phyloP scores from a whole-genome alignment of 1,284 basidiomycete species.

The Puccinia novopanici region DNA sequence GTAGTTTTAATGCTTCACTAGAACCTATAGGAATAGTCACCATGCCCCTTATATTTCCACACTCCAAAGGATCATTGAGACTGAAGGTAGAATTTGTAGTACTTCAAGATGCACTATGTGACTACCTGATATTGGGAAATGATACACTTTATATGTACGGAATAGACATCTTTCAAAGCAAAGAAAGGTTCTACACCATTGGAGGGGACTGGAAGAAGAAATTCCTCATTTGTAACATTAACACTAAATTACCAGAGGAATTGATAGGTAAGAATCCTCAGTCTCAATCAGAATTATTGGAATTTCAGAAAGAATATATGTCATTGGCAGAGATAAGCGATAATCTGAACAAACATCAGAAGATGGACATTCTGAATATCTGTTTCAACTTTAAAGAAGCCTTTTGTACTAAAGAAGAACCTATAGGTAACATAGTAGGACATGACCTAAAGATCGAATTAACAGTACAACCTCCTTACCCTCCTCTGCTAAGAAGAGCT shows the following conservation, averaged over 20 bases:
- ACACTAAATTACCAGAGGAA: background rate
- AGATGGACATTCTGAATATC: too few species aligned
- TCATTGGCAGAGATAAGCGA: background rate
- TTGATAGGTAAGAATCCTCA: too few species aligned
- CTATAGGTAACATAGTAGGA: background rate
- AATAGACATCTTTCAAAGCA: conserved; percentile 5
- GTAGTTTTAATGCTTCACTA: background rate
- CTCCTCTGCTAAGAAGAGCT: too few species aligned
- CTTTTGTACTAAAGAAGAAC: too few species aligned
- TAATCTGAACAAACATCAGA: too few species aligned
- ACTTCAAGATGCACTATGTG: background rate
- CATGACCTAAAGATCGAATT: background rate
- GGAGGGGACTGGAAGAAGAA: conserved; percentile 19
- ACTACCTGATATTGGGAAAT: conserved; percentile 13
- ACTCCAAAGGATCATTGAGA: conserved; percentile 3
- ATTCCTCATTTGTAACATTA: background rate
- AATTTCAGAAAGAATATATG: background rate
- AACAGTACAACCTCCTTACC: background rate
- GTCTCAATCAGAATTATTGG: too few species aligned
- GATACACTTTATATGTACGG: conserved; percentile 16
- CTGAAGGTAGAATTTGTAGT: background rate
- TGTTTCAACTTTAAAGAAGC: too few species aligned
- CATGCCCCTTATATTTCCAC: too few species aligned
- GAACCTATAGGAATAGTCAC: background rate
- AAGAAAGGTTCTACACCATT: background rate